phyloP scores from a whole-genome alignment of 352 stramenopile species.

The Phytophthora sp. region DNA sequence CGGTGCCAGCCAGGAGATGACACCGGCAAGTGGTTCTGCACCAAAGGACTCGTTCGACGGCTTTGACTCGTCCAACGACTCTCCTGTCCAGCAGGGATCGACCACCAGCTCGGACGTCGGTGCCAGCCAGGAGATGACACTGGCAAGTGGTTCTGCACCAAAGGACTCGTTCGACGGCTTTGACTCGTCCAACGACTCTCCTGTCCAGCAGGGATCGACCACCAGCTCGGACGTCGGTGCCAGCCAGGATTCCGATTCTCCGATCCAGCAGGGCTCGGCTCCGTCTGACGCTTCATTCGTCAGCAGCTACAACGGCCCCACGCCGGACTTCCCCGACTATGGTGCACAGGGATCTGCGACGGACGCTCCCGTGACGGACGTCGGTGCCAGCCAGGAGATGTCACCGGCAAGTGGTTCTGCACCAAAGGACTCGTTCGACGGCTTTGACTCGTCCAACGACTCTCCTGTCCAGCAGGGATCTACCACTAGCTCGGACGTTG shows the following conservation, averaged over 20 bases:
- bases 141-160: slow-evolving; percentile 3
- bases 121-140: slow-evolving; percentile 2
- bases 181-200: slow-evolving; percentile 25
- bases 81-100: slow-evolving; percentile 13
- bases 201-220: slow-evolving; percentile 14
- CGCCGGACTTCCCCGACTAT: slow-evolving; percentile 4
- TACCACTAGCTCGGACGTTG: slow-evolving; percentile 7
- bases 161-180: slow-evolving; percentile 28
- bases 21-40: slow-evolving; percentile 2
- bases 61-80: slow-evolving; percentile 29
- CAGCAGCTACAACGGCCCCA: slow-evolving; percentile 7
- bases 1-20: slow-evolving; percentile 1
- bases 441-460: slow-evolving; percentile 29
- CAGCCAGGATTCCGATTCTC: slow-evolving; percentile 15
- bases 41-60: slow-evolving; percentile 26
- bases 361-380: too few relatives aligned
- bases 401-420: slow-evolving; percentile 8
- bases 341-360: slow-evolving; percentile 3
- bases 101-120: slow-evolving; percentile 9
- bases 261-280: slow-evolving; percentile 7
- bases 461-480: slow-evolving; percentile 17
- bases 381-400: slow-evolving; percentile 2
- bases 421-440: slow-evolving; percentile 22
- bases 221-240: slow-evolving; percentile 7
- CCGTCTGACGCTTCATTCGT: slow-evolving; percentile 3